Conservation (phyloP, 305 asterid species). For the Rubia tinctorum region DNA sequence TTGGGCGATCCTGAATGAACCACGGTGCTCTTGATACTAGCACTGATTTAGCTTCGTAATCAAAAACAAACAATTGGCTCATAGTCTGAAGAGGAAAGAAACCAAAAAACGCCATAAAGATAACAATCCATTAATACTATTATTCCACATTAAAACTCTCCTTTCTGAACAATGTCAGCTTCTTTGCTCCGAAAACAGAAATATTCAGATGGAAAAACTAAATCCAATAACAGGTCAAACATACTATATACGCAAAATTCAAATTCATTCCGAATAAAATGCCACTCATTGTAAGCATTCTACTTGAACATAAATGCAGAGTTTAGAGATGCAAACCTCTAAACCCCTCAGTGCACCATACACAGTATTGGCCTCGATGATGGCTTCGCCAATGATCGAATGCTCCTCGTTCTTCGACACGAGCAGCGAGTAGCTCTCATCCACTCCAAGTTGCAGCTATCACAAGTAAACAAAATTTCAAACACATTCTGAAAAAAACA, state of each 20-base stretch:
- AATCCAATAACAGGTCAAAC: too few species aligned
- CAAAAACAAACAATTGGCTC: slow-evolving; percentile 82
- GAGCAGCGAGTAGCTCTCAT: slow-evolving; percentile 78
- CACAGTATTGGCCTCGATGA: slow-evolving; percentile 84
- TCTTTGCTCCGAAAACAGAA: background rate
- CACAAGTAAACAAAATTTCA: slow-evolving; percentile 2
- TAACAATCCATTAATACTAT: slow-evolving; percentile 14
- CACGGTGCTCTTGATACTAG: slow-evolving; percentile 75
- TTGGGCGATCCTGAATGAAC: slow-evolving; percentile 88
- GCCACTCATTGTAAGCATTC: background rate
- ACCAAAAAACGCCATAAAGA: slow-evolving; percentile 15
- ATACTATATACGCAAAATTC: background rate
- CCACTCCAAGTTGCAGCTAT: slow-evolving; percentile 84
- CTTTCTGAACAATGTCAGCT: slow-evolving; percentile 7
- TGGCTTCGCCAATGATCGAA: slow-evolving; percentile 58
- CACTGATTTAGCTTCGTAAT: slow-evolving; percentile 72
- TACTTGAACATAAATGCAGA: background rate
- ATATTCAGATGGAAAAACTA: background rate
- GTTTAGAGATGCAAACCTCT: slow-evolving; percentile 51
- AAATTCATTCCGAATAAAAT: background rate
- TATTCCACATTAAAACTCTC: slow-evolving; percentile 10
- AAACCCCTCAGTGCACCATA: slow-evolving; percentile 85
- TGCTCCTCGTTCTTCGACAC: slow-evolving; percentile 48
- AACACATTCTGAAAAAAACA: background rate
- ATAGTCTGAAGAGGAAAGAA: slow-evolving; percentile 51